A percentile compares a stretch with the other conserved stretches of the same genome.
phyloP scores from a whole-genome alignment of 495 filamentous ascomycete genomes.

The Penicillium parvum region DNA sequence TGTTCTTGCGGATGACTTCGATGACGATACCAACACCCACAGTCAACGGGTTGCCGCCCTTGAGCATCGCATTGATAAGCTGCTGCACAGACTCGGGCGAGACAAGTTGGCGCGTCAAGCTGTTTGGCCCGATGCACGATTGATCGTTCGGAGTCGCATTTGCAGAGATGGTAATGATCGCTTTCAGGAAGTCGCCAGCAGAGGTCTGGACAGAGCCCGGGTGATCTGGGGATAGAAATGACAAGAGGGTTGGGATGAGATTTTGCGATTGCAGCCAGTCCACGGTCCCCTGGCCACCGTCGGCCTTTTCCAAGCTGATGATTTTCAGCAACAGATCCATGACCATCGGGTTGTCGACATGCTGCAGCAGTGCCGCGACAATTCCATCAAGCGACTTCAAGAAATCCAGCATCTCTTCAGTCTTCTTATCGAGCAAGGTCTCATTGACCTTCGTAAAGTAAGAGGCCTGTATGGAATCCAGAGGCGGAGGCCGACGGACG shows the following conservation, averaged over 20 bases:
- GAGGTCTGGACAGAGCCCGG: constrained; percentile 88
- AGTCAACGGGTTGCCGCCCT: constrained; percentile 88
- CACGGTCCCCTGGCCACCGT: constrained; percentile 87
- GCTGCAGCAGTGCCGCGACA: constrained; percentile 78
- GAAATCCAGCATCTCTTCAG: constrained; percentile 88
- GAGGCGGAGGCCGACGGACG: constrained; percentile 67
- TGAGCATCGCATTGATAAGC: constrained; percentile 85
- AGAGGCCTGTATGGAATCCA: constrained; percentile 89
- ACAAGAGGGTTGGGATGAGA: constrained; percentile 83
- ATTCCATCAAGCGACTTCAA: constrained; percentile 78
- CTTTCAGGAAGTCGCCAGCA: constrained; percentile 96
- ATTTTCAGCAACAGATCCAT: constrained; percentile 98
- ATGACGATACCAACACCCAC: constrained; percentile 97
- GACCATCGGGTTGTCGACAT: constrained; percentile 96
- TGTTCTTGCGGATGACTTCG: constrained; percentile 98
- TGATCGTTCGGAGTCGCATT: constrained; percentile 98
- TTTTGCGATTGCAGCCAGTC: constrained; percentile 94
- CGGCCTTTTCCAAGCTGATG: constrained; percentile 90
- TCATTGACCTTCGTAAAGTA: constrained; percentile 99
- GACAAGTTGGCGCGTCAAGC: constrained; percentile 93
- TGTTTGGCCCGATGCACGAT: constrained; percentile 95
- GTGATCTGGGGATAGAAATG: constrained; percentile 78
- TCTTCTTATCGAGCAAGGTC: constrained; percentile 92
- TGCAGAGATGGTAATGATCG: constrained; percentile 97
- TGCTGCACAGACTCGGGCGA: constrained; percentile 76